A percentile compares a stretch with the other conserved stretches of the same genome.
phyloP scores from a whole-genome alignment of 2,329 filamentous ascomycete species.

The Arthrobotrys sinensis region DNA sequence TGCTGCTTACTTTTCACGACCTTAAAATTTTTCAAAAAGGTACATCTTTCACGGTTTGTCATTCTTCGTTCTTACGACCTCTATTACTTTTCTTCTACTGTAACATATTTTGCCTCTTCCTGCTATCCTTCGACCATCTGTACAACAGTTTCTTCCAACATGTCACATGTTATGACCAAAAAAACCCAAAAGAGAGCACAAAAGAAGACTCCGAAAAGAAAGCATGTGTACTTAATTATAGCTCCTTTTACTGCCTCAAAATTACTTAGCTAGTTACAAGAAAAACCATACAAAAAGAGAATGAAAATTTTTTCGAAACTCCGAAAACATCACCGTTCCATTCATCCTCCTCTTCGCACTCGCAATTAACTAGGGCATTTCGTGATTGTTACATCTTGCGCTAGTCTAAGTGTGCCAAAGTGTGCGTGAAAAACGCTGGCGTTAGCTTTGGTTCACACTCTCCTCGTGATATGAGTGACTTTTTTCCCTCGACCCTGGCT shows the following conservation, averaged over 20 bases:
- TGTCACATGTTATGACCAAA: slow-evolving; percentile 58
- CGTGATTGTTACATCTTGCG: slow-evolving; percentile 50
- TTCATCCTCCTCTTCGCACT: slow-evolving; percentile 31
- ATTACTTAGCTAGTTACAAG: slow-evolving; percentile 48
- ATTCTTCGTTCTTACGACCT: slow-evolving; percentile 54
- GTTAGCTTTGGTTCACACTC: slow-evolving; percentile 31
- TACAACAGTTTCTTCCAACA: slow-evolving; percentile 57
- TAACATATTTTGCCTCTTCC: slow-evolving; percentile 52
- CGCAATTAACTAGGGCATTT: slow-evolving; percentile 45
- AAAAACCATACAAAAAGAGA: slow-evolving; percentile 58
- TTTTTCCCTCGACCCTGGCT: slow-evolving; percentile 34
- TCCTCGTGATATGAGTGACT: slow-evolving; percentile 59
- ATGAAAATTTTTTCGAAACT: slow-evolving; percentile 58
- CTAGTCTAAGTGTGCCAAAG: slow-evolving; percentile 26
- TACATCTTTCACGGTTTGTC: slow-evolving; percentile 45
- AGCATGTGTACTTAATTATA: slow-evolving; percentile 59
- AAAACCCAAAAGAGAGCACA: slow-evolving; percentile 39
- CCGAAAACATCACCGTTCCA: slow-evolving; percentile 55
- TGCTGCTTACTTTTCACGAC: slow-evolving; percentile 44
- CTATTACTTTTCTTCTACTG: slow-evolving; percentile 47
- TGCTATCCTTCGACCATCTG: slow-evolving; percentile 41
- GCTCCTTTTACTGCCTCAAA: slow-evolving; percentile 58
- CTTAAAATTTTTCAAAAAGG: slow-evolving; percentile 59
- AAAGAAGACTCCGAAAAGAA: slow-evolving; percentile 50
- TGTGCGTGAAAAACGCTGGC: slow-evolving; percentile 8